These are phyloP conservation scores for Candida neerlandica DNA, from an alignment of 1,139 yeast genomes.

Conservation along the genomic window DNA sequence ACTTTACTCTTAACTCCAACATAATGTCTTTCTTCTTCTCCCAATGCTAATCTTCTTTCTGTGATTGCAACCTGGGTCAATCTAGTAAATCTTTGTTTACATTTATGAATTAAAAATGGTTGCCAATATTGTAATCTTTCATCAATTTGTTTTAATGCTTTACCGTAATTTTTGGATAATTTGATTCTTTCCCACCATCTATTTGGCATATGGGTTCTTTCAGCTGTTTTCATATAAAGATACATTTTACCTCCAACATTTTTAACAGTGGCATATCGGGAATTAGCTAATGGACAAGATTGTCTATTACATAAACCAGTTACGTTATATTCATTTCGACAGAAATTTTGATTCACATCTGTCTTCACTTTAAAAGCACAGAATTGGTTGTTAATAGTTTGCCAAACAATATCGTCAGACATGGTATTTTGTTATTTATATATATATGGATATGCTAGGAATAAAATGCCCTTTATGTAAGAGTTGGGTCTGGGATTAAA, in stretches of 20 bases:
- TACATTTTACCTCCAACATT: slow-evolving; percentile 85
- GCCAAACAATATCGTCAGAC: slow-evolving; percentile 80
- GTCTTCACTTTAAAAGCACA: slow-evolving; percentile 87
- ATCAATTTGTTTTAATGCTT: slow-evolving; percentile 87
- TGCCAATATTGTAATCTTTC: slow-evolving; percentile 90
- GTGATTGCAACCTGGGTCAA: slow-evolving; percentile 94
- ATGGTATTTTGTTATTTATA: slow-evolving; percentile 18
- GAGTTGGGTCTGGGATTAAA: neutral
- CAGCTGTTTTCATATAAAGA: slow-evolving; percentile 95
- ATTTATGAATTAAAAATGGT: slow-evolving; percentile 84
- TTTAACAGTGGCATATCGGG: slow-evolving; percentile 93
- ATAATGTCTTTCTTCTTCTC: slow-evolving; percentile 89
- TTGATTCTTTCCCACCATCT: slow-evolving; percentile 93
- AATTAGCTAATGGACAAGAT: slow-evolving; percentile 95
- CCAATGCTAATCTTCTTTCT: slow-evolving; percentile 90
- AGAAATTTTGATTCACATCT: slow-evolving; percentile 77
- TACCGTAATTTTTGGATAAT: slow-evolving; percentile 82
- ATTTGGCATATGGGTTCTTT: slow-evolving; percentile 93
- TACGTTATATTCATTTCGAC: slow-evolving; percentile 87
- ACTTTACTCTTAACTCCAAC: slow-evolving; percentile 94
- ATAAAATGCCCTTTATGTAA: neutral
- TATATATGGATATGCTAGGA: neutral
- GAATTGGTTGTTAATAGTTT: slow-evolving; percentile 84
- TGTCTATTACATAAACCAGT: slow-evolving; percentile 90
- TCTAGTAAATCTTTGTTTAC: slow-evolving; percentile 93